A percentile compares a stretch with the other conserved stretches of the same genome.
Conservation (phyloP, 116 monocot genomes). For the Trichopus zeylanicus region DNA sequence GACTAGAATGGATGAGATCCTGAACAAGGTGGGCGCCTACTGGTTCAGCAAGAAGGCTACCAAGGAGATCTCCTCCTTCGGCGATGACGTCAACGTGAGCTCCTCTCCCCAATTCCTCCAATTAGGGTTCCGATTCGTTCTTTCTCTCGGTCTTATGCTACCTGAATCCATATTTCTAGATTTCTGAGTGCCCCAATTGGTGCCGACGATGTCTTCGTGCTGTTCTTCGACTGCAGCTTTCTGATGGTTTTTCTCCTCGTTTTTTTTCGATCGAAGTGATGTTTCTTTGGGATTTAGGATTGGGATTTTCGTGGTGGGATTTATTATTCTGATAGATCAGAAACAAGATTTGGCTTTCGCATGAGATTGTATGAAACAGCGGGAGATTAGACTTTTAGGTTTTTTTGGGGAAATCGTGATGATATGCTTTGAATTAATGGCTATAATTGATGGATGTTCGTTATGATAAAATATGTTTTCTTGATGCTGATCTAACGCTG, state of each 20-base stretch:
- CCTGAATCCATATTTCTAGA: not conserved
- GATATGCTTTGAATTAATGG: not conserved
- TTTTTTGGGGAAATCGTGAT: too few species aligned
- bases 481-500: not conserved
- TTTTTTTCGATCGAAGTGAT: too few species aligned
- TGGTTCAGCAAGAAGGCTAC: conserved; percentile 37
- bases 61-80: conserved; percentile 44
- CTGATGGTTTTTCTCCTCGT: too few species aligned
- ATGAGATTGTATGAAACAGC: too few species aligned
- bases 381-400: too few species aligned
- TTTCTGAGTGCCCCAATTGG: too few species aligned
- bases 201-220: too few species aligned
- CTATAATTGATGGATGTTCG: not conserved
- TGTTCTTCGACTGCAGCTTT: too few species aligned
- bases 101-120: not conserved
- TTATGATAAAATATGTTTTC: not conserved
- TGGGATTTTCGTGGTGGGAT: too few species aligned
- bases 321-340: too few species aligned
- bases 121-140: not conserved
- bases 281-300: too few species aligned
- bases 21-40: conserved; percentile 39
- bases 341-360: too few species aligned
- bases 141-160: not conserved
- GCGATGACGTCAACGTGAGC: conserved; percentile 28
- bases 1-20: conserved; percentile 33